Base-by-base conservation (phyloP, 2,329 filamentous ascomycete genomes). In the Fusarium sp. region DNA sequence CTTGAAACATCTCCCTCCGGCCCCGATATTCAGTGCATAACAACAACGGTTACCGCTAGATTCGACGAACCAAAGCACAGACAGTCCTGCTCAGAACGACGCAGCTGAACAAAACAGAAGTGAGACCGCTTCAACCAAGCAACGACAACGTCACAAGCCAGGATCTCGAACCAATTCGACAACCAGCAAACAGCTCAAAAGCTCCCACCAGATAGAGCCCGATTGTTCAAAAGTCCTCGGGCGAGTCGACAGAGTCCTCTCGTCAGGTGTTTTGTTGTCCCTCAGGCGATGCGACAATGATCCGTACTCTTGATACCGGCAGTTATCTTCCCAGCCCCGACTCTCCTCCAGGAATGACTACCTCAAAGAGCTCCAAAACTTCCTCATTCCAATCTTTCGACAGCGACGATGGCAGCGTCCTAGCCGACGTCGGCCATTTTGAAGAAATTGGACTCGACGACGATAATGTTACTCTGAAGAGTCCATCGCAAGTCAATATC, bases 391-490 rank as follows among this genome's bases (percentile, higher is more conserved):
- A 90, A 71, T 97, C 94, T 36, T 89, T 91, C 56, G 89, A 87
- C 64, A 91, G 89, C 73, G 91, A 93, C 73, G 91, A 92, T 71
- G 88, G 90, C 74, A 87, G 85, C 69, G 85, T 89, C 49, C 82
- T 92, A 44, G 85, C 88, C 51, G 92, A 97, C 75, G 87, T 91
- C 58, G 89, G 88, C 67, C 89, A 97, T 77, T 97, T 97, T 73
- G 95, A 98, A 77, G 95, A 97, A 68, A 97, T 97, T 76, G 93
- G 91, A 14, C 87, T 98, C 28, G 91, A 94, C 71, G 89, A 94
- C 64, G 83, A 77, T 73, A 57, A 72, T 68, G 56, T 78, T 77
- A 85, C 86, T 34, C 86, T 86, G 66, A 85, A 83, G 63, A 76
- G 81, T 36, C 81, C 80, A 10, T 83, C 80, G 36, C 77, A 82